Conservation (phyloP, 2,329 filamentous ascomycete species). For the Neurospora sp. region DNA sequence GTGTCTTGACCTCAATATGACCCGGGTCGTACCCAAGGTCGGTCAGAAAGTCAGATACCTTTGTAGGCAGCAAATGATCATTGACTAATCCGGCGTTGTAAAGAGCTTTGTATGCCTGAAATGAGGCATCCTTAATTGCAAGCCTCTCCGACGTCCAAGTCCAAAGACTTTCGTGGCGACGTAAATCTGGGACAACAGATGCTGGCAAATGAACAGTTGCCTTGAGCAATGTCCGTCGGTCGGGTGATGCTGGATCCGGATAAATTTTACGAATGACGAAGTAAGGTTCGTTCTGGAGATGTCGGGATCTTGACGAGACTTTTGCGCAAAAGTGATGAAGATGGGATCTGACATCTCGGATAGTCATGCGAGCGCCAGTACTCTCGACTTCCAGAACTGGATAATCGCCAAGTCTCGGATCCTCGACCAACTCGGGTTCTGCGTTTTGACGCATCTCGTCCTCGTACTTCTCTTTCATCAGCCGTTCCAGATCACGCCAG, state of each 20-base stretch:
- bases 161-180: conserved; percentile 38
- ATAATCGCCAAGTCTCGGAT: conserved; percentile 24
- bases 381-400: conserved; percentile 27
- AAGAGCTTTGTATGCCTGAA: conserved; percentile 65
- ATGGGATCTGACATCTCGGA: conserved; percentile 66
- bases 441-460: conserved; percentile 47
- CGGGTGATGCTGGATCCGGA: conserved; percentile 14
- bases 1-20: conserved; percentile 26
- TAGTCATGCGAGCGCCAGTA: conserved; percentile 53
- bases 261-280: conserved; percentile 46
- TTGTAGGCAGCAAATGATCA: conserved; percentile 63
- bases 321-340: conserved; percentile 72
- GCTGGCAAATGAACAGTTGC: conserved; percentile 63
- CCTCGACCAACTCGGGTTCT: conserved; percentile 38
- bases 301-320: conserved; percentile 47
- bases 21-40: conserved; percentile 29
- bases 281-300: conserved; percentile 52
- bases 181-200: conserved; percentile 54
- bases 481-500: conserved; percentile 59
- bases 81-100: conserved; percentile 65
- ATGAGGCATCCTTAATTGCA: conserved; percentile 73
- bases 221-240: conserved; percentile 24
- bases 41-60: conserved; percentile 28
- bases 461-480: conserved; percentile 64
- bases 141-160: conserved; percentile 63